Evolutionary conservation across 2,329 filamentous ascomycete genomes (phyloP), one percentile per base, ranked within the genome.

Genomic region (Botrytis paeoniae): DNA sequence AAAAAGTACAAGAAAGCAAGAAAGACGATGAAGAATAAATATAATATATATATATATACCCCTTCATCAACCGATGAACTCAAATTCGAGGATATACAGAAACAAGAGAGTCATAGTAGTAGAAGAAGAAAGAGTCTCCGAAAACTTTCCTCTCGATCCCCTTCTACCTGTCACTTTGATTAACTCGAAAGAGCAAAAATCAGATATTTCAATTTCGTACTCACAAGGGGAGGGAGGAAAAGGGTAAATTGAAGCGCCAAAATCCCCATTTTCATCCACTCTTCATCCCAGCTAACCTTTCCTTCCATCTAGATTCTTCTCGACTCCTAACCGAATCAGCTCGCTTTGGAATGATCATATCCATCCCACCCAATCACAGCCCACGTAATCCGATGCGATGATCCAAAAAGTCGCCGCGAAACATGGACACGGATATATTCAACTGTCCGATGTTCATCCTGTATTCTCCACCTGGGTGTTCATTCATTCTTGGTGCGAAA

Each of bases 251-350:
- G 32, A 29, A 4, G 59, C 59, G 32, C 20, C 59, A 14, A 37
- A 35, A 35, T 60, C 32, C 32, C 32, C 32, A 37, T 25, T 61
- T 51, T 14, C 59, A 61, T 25, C 32, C 59, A 25, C 35, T 61
- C 35, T 41, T 62, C 22, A 29, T 48, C 35, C 41, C 12, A 64
- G n/a, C 39, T 35, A 41, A 45, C 32, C 20, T 32, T 35, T 48
- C 29, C 43, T 25, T 10, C 63, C 41, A 48, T 65, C 63, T 65
- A 65, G 63, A 65, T 48, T 48, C 41, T 65, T 65, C 63, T 48
- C 29, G 29, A 51, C 41, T 48, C 62, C 29, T 41, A 45, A 35
- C 20, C 35, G 41, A 35, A 48, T 37, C 63, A 25, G 63, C 43
- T 37, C 62, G n/a, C 63, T 4, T 48, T 65, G 29, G 39, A 25